Evolutionary conservation across 768 basidiomycete species (phyloP).

Genomic region (Leccinum subgranulosum): DNA sequence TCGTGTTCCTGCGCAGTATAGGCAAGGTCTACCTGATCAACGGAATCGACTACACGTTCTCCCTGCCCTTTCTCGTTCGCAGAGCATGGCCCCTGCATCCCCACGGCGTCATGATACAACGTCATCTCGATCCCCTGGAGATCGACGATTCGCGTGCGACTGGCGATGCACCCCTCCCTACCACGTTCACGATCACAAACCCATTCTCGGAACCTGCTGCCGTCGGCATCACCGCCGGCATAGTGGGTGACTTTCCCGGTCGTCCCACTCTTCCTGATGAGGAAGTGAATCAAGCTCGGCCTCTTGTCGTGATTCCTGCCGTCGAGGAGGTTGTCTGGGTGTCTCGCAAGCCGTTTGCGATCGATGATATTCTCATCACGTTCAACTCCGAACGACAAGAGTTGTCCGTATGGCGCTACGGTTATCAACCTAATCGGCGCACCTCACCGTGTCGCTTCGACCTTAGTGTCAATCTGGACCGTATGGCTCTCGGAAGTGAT

Average conservation of each 20-base stretch:
- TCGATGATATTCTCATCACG: conserved; percentile 55
- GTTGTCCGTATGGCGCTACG: conserved; percentile 72
- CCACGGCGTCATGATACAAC: conserved; percentile 76
- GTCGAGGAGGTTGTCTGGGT: conserved; percentile 66
- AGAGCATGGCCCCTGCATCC: conserved; percentile 77
- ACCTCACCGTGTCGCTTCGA: conserved; percentile 53
- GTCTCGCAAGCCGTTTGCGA: conserved; percentile 41
- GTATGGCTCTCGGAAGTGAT: conserved; percentile 59
- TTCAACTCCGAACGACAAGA: conserved; percentile 50
- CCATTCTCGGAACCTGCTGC: conserved; percentile 73
- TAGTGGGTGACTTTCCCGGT: conserved; percentile 43
- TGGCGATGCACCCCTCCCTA: conserved; percentile 70
- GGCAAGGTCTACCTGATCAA: conserved; percentile 69
- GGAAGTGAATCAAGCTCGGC: conserved; percentile 48
- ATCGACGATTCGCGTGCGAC: conserved; percentile 61
- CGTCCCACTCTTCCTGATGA: conserved; percentile 48
- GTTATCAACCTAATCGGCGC: conserved; percentile 43
- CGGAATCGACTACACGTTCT: conserved; percentile 73
- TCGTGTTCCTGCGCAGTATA: conserved; percentile 74
- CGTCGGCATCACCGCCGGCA: conserved; percentile 64
- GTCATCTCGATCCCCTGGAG: conserved; percentile 66
- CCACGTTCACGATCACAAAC: conserved; percentile 74
- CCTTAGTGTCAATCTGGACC: conserved; percentile 58
- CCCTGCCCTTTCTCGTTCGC: conserved; percentile 76
- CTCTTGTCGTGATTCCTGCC: conserved; percentile 54